Conservation (phyloP, 106 monocot genomes). For the Cymbidium sinense region DNA sequence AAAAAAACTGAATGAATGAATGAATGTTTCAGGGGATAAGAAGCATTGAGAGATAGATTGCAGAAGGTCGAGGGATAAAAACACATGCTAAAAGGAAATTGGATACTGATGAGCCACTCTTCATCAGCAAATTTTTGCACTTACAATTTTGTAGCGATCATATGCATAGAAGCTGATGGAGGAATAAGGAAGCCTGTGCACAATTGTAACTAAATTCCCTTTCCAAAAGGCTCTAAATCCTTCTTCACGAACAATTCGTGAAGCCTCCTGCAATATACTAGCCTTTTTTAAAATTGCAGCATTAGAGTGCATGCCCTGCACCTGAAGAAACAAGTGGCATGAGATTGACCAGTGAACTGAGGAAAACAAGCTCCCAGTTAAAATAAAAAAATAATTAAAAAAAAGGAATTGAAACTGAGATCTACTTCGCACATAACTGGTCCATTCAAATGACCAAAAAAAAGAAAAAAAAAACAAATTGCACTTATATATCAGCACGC, state of each 20-base stretch:
- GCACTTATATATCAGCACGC: not conserved
- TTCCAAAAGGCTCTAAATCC: conserved; percentile 94
- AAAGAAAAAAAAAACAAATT: not conserved
- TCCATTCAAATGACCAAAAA: not conserved
- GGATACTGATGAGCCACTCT: not conserved
- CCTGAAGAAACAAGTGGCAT: conserved; percentile 27
- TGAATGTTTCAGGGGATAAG: not conserved
- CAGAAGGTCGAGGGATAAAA: not conserved
- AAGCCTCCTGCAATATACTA: conserved; percentile 85
- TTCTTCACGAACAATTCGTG: conserved; percentile 78
- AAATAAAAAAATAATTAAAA: too few species aligned
- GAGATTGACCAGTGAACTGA: not conserved
- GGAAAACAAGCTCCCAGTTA: not conserved
- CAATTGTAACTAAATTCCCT: conserved; percentile 90
- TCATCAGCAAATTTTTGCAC: not conserved
- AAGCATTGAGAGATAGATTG: not conserved
- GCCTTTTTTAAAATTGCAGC: conserved; percentile 56
- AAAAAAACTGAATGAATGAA: not conserved
- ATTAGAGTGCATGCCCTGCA: conserved; percentile 92
- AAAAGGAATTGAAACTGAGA: not conserved
- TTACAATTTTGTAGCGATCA: conserved; percentile 78
- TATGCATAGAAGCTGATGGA: conserved; percentile 94
- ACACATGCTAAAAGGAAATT: not conserved
- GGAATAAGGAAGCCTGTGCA: conserved; percentile 87
- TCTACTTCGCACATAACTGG: not conserved